Evolutionary conservation across 805 yeast species (phyloP).

Genomic region (Candida stauntonica): DNA sequence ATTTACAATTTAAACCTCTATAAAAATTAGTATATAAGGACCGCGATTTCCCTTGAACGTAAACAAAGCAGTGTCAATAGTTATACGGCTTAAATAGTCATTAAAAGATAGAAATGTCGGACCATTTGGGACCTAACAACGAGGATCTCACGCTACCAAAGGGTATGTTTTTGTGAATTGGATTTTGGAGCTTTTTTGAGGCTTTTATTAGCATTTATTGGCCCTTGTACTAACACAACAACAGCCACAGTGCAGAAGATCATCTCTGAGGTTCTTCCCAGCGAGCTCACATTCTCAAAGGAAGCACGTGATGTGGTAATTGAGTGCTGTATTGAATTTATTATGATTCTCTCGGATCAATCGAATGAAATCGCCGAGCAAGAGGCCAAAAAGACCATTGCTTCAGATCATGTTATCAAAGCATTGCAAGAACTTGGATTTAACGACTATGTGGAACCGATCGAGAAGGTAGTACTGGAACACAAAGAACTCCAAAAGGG

Average conservation of each 20-base stretch:
- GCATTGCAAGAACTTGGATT: slow-evolving; percentile 88
- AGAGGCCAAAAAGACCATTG: slow-evolving; percentile 93
- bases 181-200: too few species aligned
- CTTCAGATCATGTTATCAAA: slow-evolving; percentile 90
- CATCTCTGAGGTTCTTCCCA: slow-evolving; percentile 81
- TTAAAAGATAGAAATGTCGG: slow-evolving; percentile 15
- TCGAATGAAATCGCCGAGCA: slow-evolving; percentile 94
- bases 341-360: slow-evolving; percentile 90
- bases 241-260: slow-evolving; percentile 95
- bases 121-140: slow-evolving; percentile 16
- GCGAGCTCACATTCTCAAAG: slow-evolving; percentile 82
- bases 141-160: slow-evolving; percentile 43
- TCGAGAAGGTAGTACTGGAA: slow-evolving; percentile 74
- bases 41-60: too few species aligned
- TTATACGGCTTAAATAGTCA: too few species aligned
- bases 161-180: slow-evolving; percentile 26
- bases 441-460: slow-evolving; percentile 74
- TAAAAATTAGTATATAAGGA: too few species aligned
- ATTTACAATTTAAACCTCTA: too few species aligned
- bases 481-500: slow-evolving; percentile 87
- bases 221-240: too few species aligned
- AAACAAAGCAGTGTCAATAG: slow-evolving; percentile 7
- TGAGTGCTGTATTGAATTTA: slow-evolving; percentile 93
- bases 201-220: too few species aligned
- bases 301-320: slow-evolving; percentile 94